Evolutionary conservation across 148 eudicot species (phyloP), one percentile per base, ranked within the genome.

Genomic region (Camellia sinensis): DNA sequence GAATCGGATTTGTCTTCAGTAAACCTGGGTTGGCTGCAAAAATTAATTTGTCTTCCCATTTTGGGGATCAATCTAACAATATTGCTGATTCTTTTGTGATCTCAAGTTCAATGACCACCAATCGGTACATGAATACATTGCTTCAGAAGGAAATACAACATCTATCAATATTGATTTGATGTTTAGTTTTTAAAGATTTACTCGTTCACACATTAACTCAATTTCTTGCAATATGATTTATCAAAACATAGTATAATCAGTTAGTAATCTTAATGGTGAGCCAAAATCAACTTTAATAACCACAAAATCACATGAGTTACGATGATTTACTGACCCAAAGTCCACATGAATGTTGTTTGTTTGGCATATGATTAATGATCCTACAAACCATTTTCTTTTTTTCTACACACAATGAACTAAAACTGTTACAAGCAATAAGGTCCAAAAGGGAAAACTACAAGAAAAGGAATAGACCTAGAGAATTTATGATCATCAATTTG

Each of bases 21-120:
- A 48, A 52, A 50, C 15, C 54, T 48, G n/a, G 75, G 7, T 72
- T 72, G 60, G 43, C 43, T 41, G 22, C 54, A 60, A 71, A 72
- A 50, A 48, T 7, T 72, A 21, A 11, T 72, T 22, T 52, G 59
- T 50, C 46, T 21, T 22, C 60, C 60, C 75, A 72, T 50, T 19
- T 21, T 52, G 18, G 60, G 29, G 43, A 50, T 72, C 75, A 72
- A 52, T 52, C 41, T 13, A 52, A 69, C 73, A 69, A 54, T 8
- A 50, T 22, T 60, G 52, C 40, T 14, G 54, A 9, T 43, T 10
- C 15, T 12, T 0, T 22, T 50, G 43, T 5, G 43, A 1, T 72
- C 75, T 14, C n/a, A 21, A 72, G 17, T 72, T 21, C 75, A 52
- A 72, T 41, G 41, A 71, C 29, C 60, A 71, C 73, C 73, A 52